phyloP scores from a whole-genome alignment of 345 rosid species.

The Euphorbia tirucalli region DNA sequence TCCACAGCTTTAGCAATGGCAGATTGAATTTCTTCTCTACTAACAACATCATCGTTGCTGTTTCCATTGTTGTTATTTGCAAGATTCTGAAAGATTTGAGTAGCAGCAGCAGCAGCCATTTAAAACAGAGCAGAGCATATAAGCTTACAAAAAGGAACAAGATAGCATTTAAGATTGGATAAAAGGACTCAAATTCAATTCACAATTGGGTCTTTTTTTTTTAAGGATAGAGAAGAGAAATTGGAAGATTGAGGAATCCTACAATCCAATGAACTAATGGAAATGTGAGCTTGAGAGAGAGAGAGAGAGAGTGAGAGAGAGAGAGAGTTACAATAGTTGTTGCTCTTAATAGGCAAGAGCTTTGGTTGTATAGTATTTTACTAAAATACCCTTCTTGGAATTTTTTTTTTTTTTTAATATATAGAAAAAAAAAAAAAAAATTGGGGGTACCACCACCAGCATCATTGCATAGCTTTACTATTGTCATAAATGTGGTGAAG shows the following conservation, averaged over 20 bases:
- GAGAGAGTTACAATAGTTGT: constrained; percentile 16
- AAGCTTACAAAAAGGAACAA: constrained; percentile 18
- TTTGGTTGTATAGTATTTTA: not conserved
- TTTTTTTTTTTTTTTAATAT: too few species aligned
- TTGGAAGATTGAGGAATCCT: constrained; percentile 16
- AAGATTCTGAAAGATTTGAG: constrained; percentile 42
- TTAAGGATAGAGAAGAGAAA: constrained; percentile 5
- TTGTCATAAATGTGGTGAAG: not conserved
- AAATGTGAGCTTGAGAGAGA: constrained; percentile 43
- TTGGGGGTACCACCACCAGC: constrained; percentile 18
- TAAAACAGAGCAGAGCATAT: constrained; percentile 32
- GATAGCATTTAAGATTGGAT: not conserved
- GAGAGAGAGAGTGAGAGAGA: constrained; percentile 3
- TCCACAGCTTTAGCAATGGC: constrained; percentile 91
- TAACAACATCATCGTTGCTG: constrained; percentile 34
- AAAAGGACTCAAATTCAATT: constrained; percentile 2
- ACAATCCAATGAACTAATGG: constrained; percentile 40
- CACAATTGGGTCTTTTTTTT: constrained; percentile 20
- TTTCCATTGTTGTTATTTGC: constrained; percentile 14
- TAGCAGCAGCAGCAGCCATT: constrained; percentile 57
- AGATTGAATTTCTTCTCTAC: constrained; percentile 61
- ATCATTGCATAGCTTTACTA: constrained; percentile 18
- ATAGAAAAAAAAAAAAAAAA: not conserved
- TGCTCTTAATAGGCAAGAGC: constrained; percentile 4
- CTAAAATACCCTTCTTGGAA: not conserved